Evolutionary conservation across 2,329 filamentous ascomycete species (phyloP).

Genomic region (Fusarium vanettenii): DNA sequence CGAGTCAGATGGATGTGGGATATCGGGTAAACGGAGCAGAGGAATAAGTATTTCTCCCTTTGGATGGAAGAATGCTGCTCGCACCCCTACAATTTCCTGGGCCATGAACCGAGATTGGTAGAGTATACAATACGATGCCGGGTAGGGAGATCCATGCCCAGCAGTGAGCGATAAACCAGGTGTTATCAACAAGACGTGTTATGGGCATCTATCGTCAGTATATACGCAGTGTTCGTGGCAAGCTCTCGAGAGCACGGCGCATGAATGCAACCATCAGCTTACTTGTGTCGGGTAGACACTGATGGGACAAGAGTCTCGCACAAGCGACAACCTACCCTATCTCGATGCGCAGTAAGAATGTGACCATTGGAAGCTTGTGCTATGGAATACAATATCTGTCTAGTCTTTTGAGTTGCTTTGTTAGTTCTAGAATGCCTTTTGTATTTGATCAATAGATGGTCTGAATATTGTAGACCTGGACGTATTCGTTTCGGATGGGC

Average conservation of each 20-base stretch:
- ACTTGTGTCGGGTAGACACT: not conserved
- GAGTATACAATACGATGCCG: not conserved
- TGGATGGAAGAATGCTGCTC: not conserved
- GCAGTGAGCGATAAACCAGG: not conserved
- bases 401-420: not conserved
- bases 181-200: not conserved
- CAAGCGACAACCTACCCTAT: not conserved
- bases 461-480: too few species aligned
- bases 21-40: not conserved
- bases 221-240: not conserved
- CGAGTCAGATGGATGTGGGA: not conserved
- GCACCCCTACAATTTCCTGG: not conserved
- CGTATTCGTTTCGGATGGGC: not conserved
- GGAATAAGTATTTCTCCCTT: not conserved
- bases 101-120: not conserved
- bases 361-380: not conserved
- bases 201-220: not conserved
- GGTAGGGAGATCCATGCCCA: not conserved
- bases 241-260: not conserved
- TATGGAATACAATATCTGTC: not conserved
- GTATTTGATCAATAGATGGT: not conserved
- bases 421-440: not conserved
- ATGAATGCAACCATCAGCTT: not conserved
- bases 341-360: not conserved
- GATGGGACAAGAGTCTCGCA: not conserved